A percentile compares a stretch with the other conserved stretches of the same genome.
Evolutionary conservation across 306 rosid species (phyloP).

Genomic region (Delonix regia): DNA sequence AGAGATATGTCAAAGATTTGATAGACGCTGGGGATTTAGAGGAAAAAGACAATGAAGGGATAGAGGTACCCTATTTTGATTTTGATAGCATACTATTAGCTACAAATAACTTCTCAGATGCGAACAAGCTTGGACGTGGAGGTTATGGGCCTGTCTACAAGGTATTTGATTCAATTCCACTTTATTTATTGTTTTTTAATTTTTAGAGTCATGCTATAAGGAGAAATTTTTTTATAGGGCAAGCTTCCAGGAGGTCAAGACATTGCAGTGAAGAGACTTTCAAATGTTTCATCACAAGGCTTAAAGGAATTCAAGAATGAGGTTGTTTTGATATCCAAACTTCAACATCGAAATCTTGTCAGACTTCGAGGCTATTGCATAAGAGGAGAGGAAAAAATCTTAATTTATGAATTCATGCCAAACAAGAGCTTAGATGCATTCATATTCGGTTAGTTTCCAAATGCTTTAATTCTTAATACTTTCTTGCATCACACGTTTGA

Average conservation of each 20-base stretch:
- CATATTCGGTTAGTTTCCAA: conserved; percentile 50
- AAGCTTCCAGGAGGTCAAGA: conserved; percentile 46
- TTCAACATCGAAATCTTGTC: conserved; percentile 62
- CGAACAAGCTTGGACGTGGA: conserved; percentile 50
- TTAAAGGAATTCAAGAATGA: conserved; percentile 59
- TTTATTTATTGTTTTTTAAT: no score
- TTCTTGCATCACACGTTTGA: not conserved
- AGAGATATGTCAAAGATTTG: conserved; percentile 24
- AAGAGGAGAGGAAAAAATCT: conserved; percentile 46
- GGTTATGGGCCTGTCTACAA: conserved; percentile 61
- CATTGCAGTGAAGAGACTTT: conserved; percentile 56
- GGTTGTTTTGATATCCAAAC: conserved; percentile 54
- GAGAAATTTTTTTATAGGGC: no score
- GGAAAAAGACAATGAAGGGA: conserved; percentile 34
- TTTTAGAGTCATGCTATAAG: no score
- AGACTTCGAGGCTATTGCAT: conserved; percentile 52
- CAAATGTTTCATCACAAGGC: conserved; percentile 52
- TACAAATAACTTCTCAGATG: conserved; percentile 47
- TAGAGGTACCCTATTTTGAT: conserved; percentile 42
- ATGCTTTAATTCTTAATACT: not conserved
- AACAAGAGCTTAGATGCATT: conserved; percentile 56
- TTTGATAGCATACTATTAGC: conserved; percentile 35
- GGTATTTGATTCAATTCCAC: conserved; percentile 28
- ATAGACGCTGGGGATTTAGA: conserved; percentile 2
- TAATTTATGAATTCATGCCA: conserved; percentile 55